Evolutionary conservation across 495 filamentous ascomycete genomes (phyloP), one percentile per base, ranked within the genome.

Genomic region (Podospora tetraspora): DNA sequence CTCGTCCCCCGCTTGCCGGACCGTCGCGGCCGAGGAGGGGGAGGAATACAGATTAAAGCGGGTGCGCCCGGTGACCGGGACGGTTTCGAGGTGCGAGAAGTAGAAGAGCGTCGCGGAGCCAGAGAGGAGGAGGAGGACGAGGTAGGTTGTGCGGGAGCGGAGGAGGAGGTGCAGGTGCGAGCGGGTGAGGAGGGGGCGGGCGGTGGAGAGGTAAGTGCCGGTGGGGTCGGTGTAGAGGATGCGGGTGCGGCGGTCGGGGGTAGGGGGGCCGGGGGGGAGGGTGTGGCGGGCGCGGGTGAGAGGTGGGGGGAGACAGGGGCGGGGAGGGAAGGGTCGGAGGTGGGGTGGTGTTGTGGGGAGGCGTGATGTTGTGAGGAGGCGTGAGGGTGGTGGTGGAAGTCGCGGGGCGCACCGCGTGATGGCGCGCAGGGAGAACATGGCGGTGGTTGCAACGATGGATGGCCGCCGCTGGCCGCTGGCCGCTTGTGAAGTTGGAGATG

Each of bases 51-150:
- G 87, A 73, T 94, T 97, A 82, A 98, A 97, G 56, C 94, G 87
- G 62, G 84, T 85, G 22, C 94, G 88, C 3, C 91, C 90, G 9
- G 89, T 90, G 57, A 92, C 89, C 59, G 93, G 92, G 16, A 97
- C 93, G 10, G 83, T 86, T 71, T 98, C 92, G 12, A 90, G 79
- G 72, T 96, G 90, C 73, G 81, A 83, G 59, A 90, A 78, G 78
- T 94, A 94, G 74, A 94, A 87, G 27, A 77, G 71, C 0, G 79
- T 70, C 0, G 75, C 79, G 64, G 79, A 80, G 1, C 76, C 66
- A 16, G 80, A 72, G n/a, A 77, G 67, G 21, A 81, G 19, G 1
- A 74, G 22, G 16, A 76, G 43, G 10, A 85, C 57, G 12, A 70
- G 68, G 71, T 77, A 77, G 23, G 80, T 74, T 22, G 67, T 72